phyloP scores from a whole-genome alignment of 192 early-diverging fungal genomes.

The Mortierella hygrophila region DNA sequence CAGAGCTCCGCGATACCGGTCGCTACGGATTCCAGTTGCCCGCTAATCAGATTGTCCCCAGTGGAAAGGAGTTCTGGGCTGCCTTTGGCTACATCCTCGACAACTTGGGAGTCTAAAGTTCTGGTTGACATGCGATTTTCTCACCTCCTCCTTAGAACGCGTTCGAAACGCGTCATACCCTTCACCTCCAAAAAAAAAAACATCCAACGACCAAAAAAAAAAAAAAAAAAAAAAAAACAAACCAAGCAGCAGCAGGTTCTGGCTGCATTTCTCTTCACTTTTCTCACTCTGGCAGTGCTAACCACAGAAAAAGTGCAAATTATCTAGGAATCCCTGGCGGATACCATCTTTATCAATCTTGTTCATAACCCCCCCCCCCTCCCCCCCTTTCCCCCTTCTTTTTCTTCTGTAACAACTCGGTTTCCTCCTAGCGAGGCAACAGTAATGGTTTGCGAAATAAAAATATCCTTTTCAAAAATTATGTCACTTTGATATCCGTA shows the following conservation, averaged over 20 bases:
- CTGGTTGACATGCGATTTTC: neutral
- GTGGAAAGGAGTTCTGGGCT: conserved; percentile 39
- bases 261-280: neutral
- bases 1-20: conserved; percentile 46
- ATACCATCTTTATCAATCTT: neutral
- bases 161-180: no score
- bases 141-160: no score
- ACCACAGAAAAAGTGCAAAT: neutral
- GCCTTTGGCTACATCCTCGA: conserved; percentile 31
- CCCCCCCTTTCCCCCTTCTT: neutral
- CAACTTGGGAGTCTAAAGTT: conserved; percentile 20
- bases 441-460: no score
- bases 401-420: neutral
- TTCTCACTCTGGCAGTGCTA: conserved; percentile 7
- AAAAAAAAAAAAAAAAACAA: neutral
- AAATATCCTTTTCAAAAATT: no score
- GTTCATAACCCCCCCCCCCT: no score
- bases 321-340: conserved; percentile 2
- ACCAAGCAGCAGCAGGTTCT: conserved; percentile 1
- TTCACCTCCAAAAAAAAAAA: neutral
- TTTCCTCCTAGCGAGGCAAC: no score
- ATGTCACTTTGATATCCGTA: no score
- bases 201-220: neutral
- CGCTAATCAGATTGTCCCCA: conserved; percentile 35
- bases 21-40: conserved; percentile 38